Evolutionary conservation across 352 stramenopile species (phyloP).

Genomic region (Phytophthora nicotianae): DNA sequence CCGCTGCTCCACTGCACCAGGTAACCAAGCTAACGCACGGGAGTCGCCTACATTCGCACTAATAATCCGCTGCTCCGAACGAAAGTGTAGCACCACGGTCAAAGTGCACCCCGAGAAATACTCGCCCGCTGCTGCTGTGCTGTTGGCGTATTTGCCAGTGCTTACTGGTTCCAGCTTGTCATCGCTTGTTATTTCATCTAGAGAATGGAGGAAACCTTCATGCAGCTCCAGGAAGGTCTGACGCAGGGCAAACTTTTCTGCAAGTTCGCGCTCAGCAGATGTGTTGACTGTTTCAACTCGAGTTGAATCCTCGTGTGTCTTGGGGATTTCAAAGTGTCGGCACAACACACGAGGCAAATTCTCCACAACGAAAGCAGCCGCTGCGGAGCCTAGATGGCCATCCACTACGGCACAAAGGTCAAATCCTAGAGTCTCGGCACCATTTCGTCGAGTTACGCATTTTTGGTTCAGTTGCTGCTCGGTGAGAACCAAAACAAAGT

Average conservation of each 20-base stretch:
- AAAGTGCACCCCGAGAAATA: conserved; percentile 86
- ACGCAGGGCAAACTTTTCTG: conserved; percentile 62
- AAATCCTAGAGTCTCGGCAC: conserved; percentile 38
- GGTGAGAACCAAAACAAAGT: conserved; percentile 57
- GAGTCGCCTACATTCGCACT: conserved; percentile 89
- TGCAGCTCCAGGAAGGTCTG: conserved; percentile 82
- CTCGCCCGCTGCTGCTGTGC: conserved; percentile 26
- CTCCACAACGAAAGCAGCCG: conserved; percentile 80
- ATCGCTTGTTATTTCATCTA: conserved; percentile 19
- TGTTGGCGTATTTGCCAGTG: conserved; percentile 11
- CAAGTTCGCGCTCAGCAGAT: conserved; percentile 38
- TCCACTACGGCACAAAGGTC: conserved; percentile 96
- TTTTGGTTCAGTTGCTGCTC: conserved; percentile 32
- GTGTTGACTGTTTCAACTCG: background rate
- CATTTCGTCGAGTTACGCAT: background rate
- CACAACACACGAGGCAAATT: conserved; percentile 46
- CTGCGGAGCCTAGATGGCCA: conserved; percentile 92
- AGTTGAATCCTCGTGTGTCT: conserved; percentile 4
- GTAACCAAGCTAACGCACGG: conserved; percentile 62
- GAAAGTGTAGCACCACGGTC: conserved; percentile 76
- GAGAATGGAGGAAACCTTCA: conserved; percentile 48
- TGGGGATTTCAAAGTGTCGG: conserved; percentile 37
- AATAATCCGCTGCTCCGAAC: conserved; percentile 52
- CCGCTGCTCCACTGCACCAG: background rate
- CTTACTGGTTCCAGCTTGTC: conserved; percentile 1